Evolutionary conservation across 1,284 basidiomycete genomes (phyloP), one percentile per base, ranked within the genome.

Genomic region (Marasmius sp.): DNA sequence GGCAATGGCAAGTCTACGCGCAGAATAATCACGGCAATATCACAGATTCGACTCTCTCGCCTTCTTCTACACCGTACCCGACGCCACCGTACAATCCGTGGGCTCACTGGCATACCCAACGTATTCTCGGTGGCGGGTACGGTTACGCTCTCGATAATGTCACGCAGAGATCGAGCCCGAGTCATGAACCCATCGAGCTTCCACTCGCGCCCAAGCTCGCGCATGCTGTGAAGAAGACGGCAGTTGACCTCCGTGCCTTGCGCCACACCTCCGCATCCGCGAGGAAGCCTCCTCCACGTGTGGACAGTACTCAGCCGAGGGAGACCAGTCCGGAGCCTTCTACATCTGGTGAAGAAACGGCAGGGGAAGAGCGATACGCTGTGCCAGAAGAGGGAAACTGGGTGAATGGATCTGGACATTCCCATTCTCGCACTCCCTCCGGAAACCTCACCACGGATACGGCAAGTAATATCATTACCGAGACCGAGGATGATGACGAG

Each of bases 261-360:
- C 56, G 68, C 65, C 59, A 57, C 66, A 52, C 68, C 68, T 63
- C 70, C 72, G 58, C 69, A 10, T 33, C 51, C 2, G 27, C 57
- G 54, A 72, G 83, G 56, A 85, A 84, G 69, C 85, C 85, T 1
- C 90, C 89, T 1, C 88, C 88, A 14, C 79, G 91, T 9, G 90
- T 92, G 9, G 88, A 91, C 66, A 92, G 89, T 67, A 92, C 91
- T 0, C 89, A 92, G 68, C 89, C 91, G 8, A 77, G 89, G 55
- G 90, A 92, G 65, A 92, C 89, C 16, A 91, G 86, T 66, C 90
- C 88, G 0, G 91, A 92, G 73, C 81, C 82, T 37, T 86, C 85
- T 22, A 81, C 79, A 0, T 74, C 75, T 14, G 83, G 83, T 0
- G 83, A 85, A 68, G 83, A 85, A 70, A 86, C 83, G 1, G 85